These are phyloP conservation scores for Ceratocystis diversiconidia DNA, from an alignment of 2,329 filamentous ascomycete species.

Conservation along the genomic window DNA sequence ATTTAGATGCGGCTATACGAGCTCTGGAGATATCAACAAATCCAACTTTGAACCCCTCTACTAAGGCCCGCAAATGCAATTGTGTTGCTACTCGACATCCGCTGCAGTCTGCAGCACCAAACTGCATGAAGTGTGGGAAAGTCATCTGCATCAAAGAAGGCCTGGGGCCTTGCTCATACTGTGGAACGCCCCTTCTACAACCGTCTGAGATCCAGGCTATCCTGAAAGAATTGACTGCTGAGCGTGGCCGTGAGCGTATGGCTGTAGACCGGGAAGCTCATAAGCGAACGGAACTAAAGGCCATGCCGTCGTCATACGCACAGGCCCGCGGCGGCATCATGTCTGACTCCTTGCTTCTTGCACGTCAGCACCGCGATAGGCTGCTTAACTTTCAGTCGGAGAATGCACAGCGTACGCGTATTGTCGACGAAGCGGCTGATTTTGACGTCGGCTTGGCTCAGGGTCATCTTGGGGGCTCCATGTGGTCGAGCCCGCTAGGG, in stretches of 20 bases:
- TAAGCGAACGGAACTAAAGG: conserved; percentile 49
- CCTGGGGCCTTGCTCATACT: conserved; percentile 86
- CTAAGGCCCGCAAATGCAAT: conserved; percentile 56
- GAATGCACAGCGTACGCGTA: conserved; percentile 68
- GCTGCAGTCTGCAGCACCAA: conserved; percentile 78
- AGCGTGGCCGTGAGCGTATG: conserved; percentile 78
- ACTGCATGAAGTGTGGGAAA: conserved; percentile 85
- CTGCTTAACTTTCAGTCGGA: conserved; percentile 72
- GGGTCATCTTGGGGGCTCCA: conserved; percentile 37
- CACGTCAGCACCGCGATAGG: conserved; percentile 65
- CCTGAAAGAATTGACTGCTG: conserved; percentile 67
- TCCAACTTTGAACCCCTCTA: conserved; percentile 45
- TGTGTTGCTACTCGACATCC: conserved; percentile 83
- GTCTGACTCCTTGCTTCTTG: conserved; percentile 41
- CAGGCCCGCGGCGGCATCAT: conserved; percentile 28
- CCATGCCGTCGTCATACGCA: conserved; percentile 45
- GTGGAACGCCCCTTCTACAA: conserved; percentile 58
- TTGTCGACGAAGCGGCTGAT: conserved; percentile 68
- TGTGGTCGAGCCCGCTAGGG: conserved; percentile 77
- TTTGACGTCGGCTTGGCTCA: conserved; percentile 39
- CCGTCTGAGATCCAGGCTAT: conserved; percentile 67
- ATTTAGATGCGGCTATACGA: conserved; percentile 69
- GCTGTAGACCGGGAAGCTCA: conserved; percentile 60
- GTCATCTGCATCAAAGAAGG: conserved; percentile 92
- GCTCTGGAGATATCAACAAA: conserved; percentile 86